phyloP scores from a whole-genome alignment of 1,139 yeast genomes.

The Candida labiduridarum region DNA sequence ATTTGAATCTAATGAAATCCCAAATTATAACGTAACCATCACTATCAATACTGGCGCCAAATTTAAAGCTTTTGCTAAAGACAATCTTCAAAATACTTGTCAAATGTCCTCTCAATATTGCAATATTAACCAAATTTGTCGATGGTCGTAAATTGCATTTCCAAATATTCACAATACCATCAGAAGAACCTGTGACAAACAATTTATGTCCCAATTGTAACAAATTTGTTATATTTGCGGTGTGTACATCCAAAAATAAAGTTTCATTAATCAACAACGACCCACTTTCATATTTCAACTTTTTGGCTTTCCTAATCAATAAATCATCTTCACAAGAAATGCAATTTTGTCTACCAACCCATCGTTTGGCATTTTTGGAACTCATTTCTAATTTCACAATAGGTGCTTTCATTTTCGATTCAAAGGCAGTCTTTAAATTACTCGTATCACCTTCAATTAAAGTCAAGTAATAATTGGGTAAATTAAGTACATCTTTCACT shows the following conservation, averaged over 20 bases:
- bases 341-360: constrained; percentile 51
- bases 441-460: constrained; percentile 19
- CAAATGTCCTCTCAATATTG: constrained; percentile 58
- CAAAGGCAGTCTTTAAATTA: constrained; percentile 35
- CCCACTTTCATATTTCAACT: constrained; percentile 26
- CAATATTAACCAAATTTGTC: constrained; percentile 41
- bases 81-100: constrained; percentile 42
- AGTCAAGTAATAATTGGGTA: constrained; percentile 38
- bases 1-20: constrained; percentile 57
- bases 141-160: constrained; percentile 31
- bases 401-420: constrained; percentile 36
- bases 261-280: constrained; percentile 46
- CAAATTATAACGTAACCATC: constrained; percentile 56
- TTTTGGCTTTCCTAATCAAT: constrained; percentile 37
- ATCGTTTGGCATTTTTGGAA: constrained; percentile 31
- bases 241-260: constrained; percentile 45
- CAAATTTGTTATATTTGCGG: constrained; percentile 34
- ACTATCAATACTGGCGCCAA: constrained; percentile 53
- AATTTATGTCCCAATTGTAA: constrained; percentile 39
- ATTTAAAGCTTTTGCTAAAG: constrained; percentile 52
- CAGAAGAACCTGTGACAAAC: constrained; percentile 56
- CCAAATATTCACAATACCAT: constrained; percentile 63
- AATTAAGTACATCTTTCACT: constrained; percentile 38
- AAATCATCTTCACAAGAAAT: constrained; percentile 42
- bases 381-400: constrained; percentile 44